Conservation (phyloP, 164 flowering plant genomes). For the Buxus sempervirens region DNA sequence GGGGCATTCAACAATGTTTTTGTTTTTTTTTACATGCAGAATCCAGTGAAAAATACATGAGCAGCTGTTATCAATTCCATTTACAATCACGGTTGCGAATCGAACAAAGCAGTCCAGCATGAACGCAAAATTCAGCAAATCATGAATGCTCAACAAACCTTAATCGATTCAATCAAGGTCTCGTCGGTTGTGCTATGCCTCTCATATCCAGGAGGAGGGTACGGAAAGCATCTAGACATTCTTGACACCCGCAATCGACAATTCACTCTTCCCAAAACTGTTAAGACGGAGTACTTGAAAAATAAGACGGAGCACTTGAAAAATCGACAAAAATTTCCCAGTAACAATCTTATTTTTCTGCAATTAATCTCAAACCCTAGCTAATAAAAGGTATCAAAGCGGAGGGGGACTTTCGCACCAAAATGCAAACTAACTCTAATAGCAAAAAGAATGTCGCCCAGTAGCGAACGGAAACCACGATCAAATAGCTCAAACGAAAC, state of each 20-base stretch:
- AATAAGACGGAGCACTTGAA: no score
- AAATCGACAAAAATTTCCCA: constrained; percentile 1
- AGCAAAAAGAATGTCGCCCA: no score
- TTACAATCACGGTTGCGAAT: constrained; percentile 2
- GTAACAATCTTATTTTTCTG: neutral
- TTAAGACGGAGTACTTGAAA: neutral
- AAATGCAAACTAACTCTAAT: no score
- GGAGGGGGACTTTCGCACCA: no score
- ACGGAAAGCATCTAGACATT: constrained; percentile 54
- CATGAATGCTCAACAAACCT: constrained; percentile 47
- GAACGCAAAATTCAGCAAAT: constrained; percentile 15
- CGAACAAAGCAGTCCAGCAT: constrained; percentile 22
- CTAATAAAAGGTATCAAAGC: no score
- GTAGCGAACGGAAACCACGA: no score
- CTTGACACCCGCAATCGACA: neutral
- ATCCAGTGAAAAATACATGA: neutral
- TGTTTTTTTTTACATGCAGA: neutral
- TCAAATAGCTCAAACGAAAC: no score
- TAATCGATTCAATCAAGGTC: constrained; percentile 40
- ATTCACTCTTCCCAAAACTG: neutral
- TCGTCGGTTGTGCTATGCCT: constrained; percentile 20
- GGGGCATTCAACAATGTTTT: neutral
- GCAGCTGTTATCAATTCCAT: neutral
- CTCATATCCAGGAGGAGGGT: constrained; percentile 43
- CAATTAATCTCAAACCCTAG: no score